Evolutionary conservation across 176 grass and related monocot species (phyloP).

Genomic region (Zoysia pacifica): DNA sequence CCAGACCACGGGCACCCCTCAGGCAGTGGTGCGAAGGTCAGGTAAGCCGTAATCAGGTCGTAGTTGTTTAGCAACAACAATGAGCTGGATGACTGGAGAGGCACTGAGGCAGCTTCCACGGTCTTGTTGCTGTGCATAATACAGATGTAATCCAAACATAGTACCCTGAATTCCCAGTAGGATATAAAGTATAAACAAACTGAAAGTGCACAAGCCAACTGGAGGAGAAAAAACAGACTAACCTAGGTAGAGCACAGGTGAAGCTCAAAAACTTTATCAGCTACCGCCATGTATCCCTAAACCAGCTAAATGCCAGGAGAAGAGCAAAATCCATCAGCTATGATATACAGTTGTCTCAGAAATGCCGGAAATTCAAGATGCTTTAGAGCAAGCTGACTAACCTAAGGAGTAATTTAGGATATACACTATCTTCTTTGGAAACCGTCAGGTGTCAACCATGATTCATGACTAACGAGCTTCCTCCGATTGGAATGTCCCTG

Average conservation of each 20-base stretch:
- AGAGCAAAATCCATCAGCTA: slow-evolving; percentile 34
- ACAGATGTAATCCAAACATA: background rate
- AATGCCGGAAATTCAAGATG: slow-evolving; percentile 29
- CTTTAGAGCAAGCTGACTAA: slow-evolving; percentile 33
- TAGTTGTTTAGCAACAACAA: background rate
- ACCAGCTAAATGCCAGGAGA: slow-evolving; percentile 23
- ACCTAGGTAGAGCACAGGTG: slow-evolving; percentile 3
- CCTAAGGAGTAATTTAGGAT: slow-evolving; percentile 49
- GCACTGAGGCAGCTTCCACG: background rate
- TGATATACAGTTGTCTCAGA: slow-evolving; percentile 39
- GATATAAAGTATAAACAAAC: too few species aligned
- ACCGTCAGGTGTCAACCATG: background rate
- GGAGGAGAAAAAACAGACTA: background rate
- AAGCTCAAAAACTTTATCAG: slow-evolving; percentile 11
- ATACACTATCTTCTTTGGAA: slow-evolving; percentile 49
- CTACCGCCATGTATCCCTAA: slow-evolving; percentile 35
- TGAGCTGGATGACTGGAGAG: background rate
- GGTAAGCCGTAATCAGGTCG: too few species aligned
- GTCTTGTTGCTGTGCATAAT: background rate
- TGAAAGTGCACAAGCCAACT: background rate
- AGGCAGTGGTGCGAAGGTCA: background rate
- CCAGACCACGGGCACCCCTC: background rate
- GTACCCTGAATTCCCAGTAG: background rate
- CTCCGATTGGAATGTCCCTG: background rate
- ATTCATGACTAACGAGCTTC: slow-evolving; percentile 21